Percentiles rank a stretch among this genome's conserved stretches.
Conservation (phyloP, 495 filamentous ascomycete species). For the Aspergillus ellipticus region DNA sequence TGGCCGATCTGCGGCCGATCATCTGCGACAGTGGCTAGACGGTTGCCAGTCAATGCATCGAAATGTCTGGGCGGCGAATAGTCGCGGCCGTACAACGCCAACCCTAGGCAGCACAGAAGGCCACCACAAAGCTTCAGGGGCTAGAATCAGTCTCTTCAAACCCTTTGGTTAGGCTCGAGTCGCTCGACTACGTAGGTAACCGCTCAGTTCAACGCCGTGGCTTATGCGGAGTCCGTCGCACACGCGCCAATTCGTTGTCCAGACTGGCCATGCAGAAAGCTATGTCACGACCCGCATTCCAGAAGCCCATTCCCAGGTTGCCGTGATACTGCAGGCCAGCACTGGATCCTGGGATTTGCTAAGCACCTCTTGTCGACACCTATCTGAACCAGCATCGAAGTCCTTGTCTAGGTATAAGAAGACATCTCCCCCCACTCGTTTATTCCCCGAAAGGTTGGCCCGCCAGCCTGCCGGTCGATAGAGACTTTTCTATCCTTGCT, state of each 20-base stretch:
- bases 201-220: neutral
- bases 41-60: neutral
- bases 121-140: no score
- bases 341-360: neutral
- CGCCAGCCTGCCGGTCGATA: neutral
- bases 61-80: neutral
- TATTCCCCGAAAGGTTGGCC: neutral
- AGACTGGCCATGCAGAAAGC: neutral
- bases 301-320: conserved; percentile 20
- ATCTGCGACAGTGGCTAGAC: conserved; percentile 1
- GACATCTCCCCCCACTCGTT: neutral
- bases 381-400: neutral
- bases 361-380: neutral
- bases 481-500: neutral
- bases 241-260: neutral
- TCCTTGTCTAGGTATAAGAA: neutral
- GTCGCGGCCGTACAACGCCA: neutral
- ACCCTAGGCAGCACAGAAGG: neutral
- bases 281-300: conserved; percentile 22
- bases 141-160: no score
- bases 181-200: neutral
- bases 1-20: conserved; percentile 11
- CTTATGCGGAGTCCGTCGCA: neutral
- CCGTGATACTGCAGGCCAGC: conserved; percentile 11
- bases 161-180: no score